Evolutionary conservation across 2,329 filamentous ascomycete species (phyloP), one percentile per base, ranked within the genome.

Genomic region (Aureobasidium sp.): DNA sequence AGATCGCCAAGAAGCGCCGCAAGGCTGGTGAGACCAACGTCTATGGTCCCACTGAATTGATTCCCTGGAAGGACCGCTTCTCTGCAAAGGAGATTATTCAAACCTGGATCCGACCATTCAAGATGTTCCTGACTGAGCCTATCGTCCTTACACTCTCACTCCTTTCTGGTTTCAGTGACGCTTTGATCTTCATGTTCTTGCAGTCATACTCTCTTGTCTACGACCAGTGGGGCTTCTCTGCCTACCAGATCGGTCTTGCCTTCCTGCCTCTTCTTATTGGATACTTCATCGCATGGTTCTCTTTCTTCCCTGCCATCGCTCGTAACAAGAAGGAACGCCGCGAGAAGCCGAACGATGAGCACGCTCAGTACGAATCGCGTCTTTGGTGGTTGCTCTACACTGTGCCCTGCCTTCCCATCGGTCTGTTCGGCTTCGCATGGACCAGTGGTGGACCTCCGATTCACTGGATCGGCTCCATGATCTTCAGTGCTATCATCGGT

Each of bases 101-200:
- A 13, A 84, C 85, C 63, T 86, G 84, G 83, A 71, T 77, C 26
- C 84, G 87, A 0, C 87, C 88, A 0, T 91, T 90, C 76, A 83
- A 83, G 46, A 91, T 91, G 87, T 89, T 90, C 75, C 68, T 89
- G 47, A 88, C 84, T 0, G 88, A 92, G 75, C 87, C 88, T 9
- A 92, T 91, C 63, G 88, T 91, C 9, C 77, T 90, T 17, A 83
- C 82, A 15, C 78, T 90, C 8, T 90, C 88, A 0, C 80, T 90
- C 0, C 84, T 91, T 2, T 88, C 84, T 3, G 87, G 88, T 44
- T 91, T 91, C 78, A 86, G 84, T 13, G 88, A 90, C 63, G 87
- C 87, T 10, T 81, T 91, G 6, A 90, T 91, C 73, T 91, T 91
- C 78, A 90, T 90, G 82, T 90, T 89, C 74, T 85, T 91, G 65